Evolutionary conservation across 208 protist genomes (phyloP), one percentile per base, ranked within the genome.

Genomic region (Porcisia hertigi): DNA sequence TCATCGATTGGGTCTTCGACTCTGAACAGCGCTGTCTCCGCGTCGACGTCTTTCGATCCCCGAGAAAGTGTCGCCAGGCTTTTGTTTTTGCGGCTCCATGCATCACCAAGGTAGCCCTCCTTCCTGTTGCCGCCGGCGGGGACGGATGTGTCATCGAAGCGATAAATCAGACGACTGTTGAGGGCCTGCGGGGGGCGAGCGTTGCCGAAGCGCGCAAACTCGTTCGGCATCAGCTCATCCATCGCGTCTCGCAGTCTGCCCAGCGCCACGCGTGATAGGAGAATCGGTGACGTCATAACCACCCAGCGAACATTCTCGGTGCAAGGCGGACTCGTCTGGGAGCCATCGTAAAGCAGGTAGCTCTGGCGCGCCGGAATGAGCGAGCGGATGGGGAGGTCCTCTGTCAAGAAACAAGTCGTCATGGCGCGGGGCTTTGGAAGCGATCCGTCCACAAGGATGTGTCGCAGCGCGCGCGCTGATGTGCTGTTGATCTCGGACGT

Each of bases 341-440:
- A 97, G 65, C 90, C 94, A 69, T 88, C 82, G 84, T 96, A 97
- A 18, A 83, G 71, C 25, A 94, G 71, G 79, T 94, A 96, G 77
- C 83, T 94, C 73, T 88, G 72, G 23, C 79, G 66, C 16, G 47
- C 52, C 0, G 90, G 88, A 30, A 94, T 76, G 2, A 96, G 67
- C 53, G 76, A 84, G 49, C 62, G 43, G 69, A 95, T 54, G 39
- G 83, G 55, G 45, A 94, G 66, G 41, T 88, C 69, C 81, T 92
- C 83, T 5, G 76, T 82, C 34, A 96, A 66, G 41, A 85, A 88
- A 79, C 87, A 92, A 39, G 86, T 93, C 18, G 86, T 93, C 75
- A 80, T 83, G 43, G 88, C 77, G 75, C 92, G 83, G 11, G 77
- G 82, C 9, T 72, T 86, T 7, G 88, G 88, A 36, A 94, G 81